phyloP scores from a whole-genome alignment of 257 asterid species.

The Ilex asprella region DNA sequence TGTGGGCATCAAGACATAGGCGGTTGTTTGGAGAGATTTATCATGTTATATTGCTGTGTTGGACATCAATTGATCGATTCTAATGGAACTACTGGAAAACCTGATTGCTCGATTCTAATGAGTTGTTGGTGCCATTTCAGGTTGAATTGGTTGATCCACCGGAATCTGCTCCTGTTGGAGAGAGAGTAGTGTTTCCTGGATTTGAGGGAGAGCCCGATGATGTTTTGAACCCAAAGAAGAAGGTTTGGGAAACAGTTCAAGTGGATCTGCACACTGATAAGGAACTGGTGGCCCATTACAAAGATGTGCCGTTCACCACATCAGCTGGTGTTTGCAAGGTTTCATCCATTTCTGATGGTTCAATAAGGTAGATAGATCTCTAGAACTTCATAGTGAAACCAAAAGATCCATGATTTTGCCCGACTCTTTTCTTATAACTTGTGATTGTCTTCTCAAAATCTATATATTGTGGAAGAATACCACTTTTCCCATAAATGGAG shows the following conservation, averaged over 20 bases:
- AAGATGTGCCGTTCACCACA: slow-evolving; percentile 75
- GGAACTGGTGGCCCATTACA: slow-evolving; percentile 70
- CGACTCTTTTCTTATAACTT: too few species aligned
- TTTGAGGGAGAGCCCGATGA: slow-evolving; percentile 66
- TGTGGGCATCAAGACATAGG: not conserved
- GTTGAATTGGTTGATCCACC: slow-evolving; percentile 96
- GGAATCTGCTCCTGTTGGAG: slow-evolving; percentile 58
- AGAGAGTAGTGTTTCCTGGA: slow-evolving; percentile 66
- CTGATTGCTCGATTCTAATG: not conserved
- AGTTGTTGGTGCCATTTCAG: slow-evolving; percentile 21
- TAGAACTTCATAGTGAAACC: not conserved
- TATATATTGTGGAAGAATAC: too few species aligned
- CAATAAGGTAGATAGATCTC: slow-evolving; percentile 39
- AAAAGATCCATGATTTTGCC: not conserved
- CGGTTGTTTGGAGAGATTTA: not conserved
- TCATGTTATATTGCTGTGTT: not conserved
- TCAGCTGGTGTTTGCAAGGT: slow-evolving; percentile 86
- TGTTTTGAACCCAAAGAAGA: slow-evolving; percentile 80
- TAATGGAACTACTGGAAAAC: not conserved
- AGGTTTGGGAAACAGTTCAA: slow-evolving; percentile 91
- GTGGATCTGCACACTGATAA: slow-evolving; percentile 60
- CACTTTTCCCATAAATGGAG: too few species aligned
- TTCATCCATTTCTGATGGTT: slow-evolving; percentile 55
- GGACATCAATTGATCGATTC: not conserved
- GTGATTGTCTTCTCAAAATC: too few species aligned